These are phyloP conservation scores for Neophaeococcomyces aloes DNA, from an alignment of 2,329 filamentous ascomycete genomes.

Conservation along the genomic window DNA sequence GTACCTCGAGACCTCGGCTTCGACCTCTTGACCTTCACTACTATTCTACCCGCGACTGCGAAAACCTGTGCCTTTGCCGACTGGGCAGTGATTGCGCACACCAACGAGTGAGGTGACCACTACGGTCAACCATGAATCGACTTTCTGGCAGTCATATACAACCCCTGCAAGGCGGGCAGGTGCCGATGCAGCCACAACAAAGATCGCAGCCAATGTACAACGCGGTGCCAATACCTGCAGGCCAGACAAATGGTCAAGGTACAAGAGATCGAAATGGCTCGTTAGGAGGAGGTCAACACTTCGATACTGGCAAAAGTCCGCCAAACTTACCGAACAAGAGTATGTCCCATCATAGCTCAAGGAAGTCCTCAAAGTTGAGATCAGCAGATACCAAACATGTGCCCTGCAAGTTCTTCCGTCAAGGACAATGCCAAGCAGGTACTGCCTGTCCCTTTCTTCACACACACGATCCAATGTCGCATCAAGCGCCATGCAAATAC, in stretches of 20 bases:
- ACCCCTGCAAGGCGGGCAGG: background rate
- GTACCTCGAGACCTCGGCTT: background rate
- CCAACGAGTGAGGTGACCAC: background rate
- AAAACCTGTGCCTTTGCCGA: background rate
- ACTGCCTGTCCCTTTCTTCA: slow-evolving; percentile 94
- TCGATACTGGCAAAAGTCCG: slow-evolving; percentile 39
- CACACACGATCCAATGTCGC: slow-evolving; percentile 70
- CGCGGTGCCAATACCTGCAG: slow-evolving; percentile 1
- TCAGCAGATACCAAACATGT: slow-evolving; percentile 81
- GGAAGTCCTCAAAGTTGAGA: background rate
- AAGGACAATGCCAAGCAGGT: slow-evolving; percentile 91
- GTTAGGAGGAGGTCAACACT: slow-evolving; percentile 16
- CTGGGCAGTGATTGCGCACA: slow-evolving; percentile 1
- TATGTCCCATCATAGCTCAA: slow-evolving; percentile 13
- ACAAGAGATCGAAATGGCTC: slow-evolving; percentile 6
- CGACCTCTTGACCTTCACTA: background rate
- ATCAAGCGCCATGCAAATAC: slow-evolving; percentile 91
- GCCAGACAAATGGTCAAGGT: background rate
- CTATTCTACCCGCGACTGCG: background rate
- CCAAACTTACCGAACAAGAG: slow-evolving; percentile 36
- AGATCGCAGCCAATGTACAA: slow-evolving; percentile 2
- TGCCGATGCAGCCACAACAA: background rate
- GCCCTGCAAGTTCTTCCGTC: slow-evolving; percentile 98
- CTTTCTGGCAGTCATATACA: slow-evolving; percentile 2
- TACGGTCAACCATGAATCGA: slow-evolving; percentile 8